Conservation (phyloP, 805 yeast genomes). For the Komagataella phaffii region DNA sequence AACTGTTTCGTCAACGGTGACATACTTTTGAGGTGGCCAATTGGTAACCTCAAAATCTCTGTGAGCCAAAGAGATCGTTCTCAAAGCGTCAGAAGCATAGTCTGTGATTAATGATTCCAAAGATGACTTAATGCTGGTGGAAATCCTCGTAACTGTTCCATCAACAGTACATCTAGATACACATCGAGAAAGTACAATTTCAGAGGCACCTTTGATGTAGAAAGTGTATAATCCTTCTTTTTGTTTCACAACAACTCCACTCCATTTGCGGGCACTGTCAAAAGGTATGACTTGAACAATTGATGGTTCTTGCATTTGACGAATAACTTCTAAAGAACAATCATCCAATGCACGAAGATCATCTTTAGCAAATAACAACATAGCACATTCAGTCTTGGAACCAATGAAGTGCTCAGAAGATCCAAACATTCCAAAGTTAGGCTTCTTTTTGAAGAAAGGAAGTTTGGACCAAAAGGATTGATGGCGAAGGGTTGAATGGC, state of each 20-base stretch:
- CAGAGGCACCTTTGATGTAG: slow-evolving; percentile 90
- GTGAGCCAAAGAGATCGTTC: slow-evolving; percentile 86
- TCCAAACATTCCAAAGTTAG: background rate
- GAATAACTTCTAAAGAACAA: slow-evolving; percentile 28
- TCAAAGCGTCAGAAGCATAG: slow-evolving; percentile 67
- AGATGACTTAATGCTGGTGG: slow-evolving; percentile 16
- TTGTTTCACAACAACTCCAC: slow-evolving; percentile 54
- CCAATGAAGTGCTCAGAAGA: slow-evolving; percentile 59
- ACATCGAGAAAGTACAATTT: slow-evolving; percentile 59
- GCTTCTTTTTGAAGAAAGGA: background rate
- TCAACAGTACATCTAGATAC: slow-evolving; percentile 21
- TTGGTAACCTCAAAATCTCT: slow-evolving; percentile 36
- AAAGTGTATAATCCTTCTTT: slow-evolving; percentile 39
- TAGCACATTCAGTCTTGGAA: slow-evolving; percentile 88
- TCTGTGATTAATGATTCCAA: slow-evolving; percentile 18
- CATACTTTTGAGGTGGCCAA: slow-evolving; percentile 59
- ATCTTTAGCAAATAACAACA: slow-evolving; percentile 53
- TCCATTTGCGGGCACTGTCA: slow-evolving; percentile 89
- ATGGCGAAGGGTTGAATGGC: background rate
- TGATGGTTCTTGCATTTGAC: slow-evolving; percentile 23
- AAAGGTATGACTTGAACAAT: slow-evolving; percentile 74
- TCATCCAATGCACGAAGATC: slow-evolving; percentile 32
- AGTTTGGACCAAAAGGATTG: background rate
- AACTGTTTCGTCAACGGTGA: slow-evolving; percentile 11
- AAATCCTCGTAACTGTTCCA: slow-evolving; percentile 15